Base-by-base conservation (phyloP, 129 eudicot species). In the Escallonia herrerae region DNA sequence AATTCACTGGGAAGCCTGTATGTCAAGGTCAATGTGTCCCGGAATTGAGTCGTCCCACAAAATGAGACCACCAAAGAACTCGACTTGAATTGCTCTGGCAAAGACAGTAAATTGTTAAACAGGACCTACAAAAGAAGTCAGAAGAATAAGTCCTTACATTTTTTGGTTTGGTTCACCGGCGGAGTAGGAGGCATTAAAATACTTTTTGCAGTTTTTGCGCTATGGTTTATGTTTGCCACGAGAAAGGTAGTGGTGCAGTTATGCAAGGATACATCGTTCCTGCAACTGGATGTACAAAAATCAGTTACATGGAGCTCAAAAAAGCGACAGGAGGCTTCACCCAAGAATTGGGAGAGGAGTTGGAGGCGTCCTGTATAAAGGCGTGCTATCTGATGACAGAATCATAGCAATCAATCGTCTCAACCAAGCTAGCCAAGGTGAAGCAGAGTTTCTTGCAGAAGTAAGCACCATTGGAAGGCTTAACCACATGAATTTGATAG, bases 401-500 rank as follows among this genome's bases (percentile, higher is more conserved):
- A 15, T 58, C 12, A 44, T 38, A 55, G 59, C 63, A 37, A 56
- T 79, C 50, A 79, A 79, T 67, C 9, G 5, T 40, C 74, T 79
- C 5, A 42, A 79, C 14, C 64, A 74, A 3, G 84, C 70, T 5
- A 50, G 38, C 48, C 77, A 74, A n/a, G 82, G 72, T 5, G 83
- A 74, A 56, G 78, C 66, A 0, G 75, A 61, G 13, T 82, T 82
- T 74, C 69, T 70, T 39, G 75, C 80, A 3, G 83, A 77, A 44
- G 70, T 77, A 48, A 70, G 58, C 65, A 77, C 65, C 37, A 77
- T 81, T 46, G 82, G 82, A 48, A 77, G 68, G 40, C 44, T 81
- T 7, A 77, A 81, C 7, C 86, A 81, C 49, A 73, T 55, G 74
- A 73, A 81, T 64, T 62, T 81, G 72, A 73, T 73, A 43, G 83